Evolutionary conservation across 164 flowering plant genomes (phyloP).

Genomic region (Platanus orientalis): DNA sequence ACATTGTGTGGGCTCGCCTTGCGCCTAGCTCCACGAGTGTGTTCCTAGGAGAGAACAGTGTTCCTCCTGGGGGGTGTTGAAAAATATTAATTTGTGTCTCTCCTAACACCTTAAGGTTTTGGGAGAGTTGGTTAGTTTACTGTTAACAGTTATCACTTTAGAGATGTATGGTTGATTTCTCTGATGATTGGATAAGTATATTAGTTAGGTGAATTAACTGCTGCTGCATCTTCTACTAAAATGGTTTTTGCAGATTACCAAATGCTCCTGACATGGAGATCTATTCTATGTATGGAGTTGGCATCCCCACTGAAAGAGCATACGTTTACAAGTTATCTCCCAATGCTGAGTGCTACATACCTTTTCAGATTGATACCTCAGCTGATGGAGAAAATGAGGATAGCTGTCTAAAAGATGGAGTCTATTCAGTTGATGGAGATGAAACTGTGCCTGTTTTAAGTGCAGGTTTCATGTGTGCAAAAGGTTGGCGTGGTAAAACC

Average conservation of each 20-base stretch:
- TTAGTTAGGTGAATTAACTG: background rate
- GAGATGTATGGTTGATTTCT: background rate
- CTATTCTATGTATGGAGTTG: slow-evolving; percentile 88
- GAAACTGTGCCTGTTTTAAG: slow-evolving; percentile 95
- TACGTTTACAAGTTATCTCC: slow-evolving; percentile 65
- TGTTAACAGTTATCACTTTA: background rate
- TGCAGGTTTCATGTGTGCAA: slow-evolving; percentile 96
- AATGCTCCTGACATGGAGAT: slow-evolving; percentile 97
- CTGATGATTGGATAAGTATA: background rate
- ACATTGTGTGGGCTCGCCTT: too few species aligned
- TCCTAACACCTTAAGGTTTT: too few species aligned
- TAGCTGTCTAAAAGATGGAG: slow-evolving; percentile 68
- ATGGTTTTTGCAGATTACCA: slow-evolving; percentile 64
- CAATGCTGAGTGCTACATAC: slow-evolving; percentile 73
- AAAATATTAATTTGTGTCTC: too few species aligned
- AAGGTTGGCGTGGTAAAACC: slow-evolving; percentile 93
- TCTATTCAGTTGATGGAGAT: slow-evolving; percentile 74
- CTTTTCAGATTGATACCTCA: slow-evolving; percentile 83
- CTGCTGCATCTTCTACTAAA: slow-evolving; percentile 5
- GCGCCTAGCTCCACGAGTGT: too few species aligned
- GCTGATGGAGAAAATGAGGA: slow-evolving; percentile 47
- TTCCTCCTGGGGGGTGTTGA: too few species aligned
- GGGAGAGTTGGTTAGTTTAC: too few species aligned
- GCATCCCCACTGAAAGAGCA: slow-evolving; percentile 92
- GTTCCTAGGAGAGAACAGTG: too few species aligned